phyloP scores from a whole-genome alignment of 768 basidiomycete species.

The Termitomyces sp. region DNA sequence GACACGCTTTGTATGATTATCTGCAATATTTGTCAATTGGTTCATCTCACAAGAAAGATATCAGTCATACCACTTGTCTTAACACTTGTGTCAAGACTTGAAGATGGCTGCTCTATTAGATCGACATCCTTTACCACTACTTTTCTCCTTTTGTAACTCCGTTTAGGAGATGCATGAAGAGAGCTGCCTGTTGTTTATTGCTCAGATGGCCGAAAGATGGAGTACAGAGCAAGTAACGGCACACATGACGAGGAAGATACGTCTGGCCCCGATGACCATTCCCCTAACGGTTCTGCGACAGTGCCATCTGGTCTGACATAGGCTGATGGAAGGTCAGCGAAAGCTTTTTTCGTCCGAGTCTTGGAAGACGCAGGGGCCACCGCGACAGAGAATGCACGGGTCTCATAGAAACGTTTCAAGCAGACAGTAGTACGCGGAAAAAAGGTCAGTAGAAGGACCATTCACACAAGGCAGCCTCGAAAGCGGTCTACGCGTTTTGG shows the following conservation, averaged over 20 bases:
- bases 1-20: conserved; percentile 3
- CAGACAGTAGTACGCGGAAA: neutral
- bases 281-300: conserved; percentile 33
- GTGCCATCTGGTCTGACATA: conserved; percentile 39
- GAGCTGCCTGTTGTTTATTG: neutral
- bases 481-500: conserved; percentile 16
- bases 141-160: neutral
- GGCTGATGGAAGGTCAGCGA: conserved; percentile 50
- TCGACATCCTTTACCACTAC: neutral
- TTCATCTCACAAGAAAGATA: neutral
- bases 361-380: neutral
- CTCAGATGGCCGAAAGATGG: neutral
- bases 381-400: conserved; percentile 4
- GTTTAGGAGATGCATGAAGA: neutral
- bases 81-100: neutral
- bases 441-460: conserved; percentile 5
- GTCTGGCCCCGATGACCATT: conserved; percentile 31
- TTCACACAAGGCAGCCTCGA: neutral
- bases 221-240: neutral
- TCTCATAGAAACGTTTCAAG: neutral
- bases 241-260: neutral
- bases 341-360: conserved; percentile 42
- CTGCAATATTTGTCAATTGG: neutral
- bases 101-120: neutral
- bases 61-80: neutral